Evolutionary conservation across 768 basidiomycete species (phyloP).

Genomic region (Tubosaeta sp.): DNA sequence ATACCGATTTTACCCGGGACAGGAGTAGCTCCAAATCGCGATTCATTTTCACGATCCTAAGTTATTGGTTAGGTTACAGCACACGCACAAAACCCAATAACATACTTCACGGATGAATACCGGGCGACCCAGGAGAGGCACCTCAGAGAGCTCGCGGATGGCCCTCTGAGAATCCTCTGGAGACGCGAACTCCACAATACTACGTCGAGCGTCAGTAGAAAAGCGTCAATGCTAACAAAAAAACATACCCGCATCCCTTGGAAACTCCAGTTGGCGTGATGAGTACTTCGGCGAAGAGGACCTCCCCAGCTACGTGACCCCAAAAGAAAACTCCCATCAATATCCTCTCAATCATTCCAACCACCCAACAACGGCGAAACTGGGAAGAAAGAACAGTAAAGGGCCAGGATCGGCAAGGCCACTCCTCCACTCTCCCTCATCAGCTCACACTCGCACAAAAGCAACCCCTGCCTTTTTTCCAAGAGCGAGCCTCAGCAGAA

Average conservation of each 20-base stretch:
- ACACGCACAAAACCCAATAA: neutral
- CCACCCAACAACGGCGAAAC: slow-evolving; percentile 45
- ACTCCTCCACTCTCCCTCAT: slow-evolving; percentile 33
- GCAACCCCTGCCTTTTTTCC: slow-evolving; percentile 31
- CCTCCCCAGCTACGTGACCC: slow-evolving; percentile 96
- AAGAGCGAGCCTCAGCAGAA: slow-evolving; percentile 35
- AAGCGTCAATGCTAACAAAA: neutral
- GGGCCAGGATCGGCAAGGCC: slow-evolving; percentile 34
- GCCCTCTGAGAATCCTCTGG: slow-evolving; percentile 86
- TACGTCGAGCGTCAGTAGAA: slow-evolving; percentile 31
- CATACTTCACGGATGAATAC: slow-evolving; percentile 94
- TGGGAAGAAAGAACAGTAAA: slow-evolving; percentile 37
- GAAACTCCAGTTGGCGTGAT: slow-evolving; percentile 94
- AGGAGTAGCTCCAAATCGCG: slow-evolving; percentile 92
- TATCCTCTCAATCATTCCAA: slow-evolving; percentile 71
- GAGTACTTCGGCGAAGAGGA: slow-evolving; percentile 99
- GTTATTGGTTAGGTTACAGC: neutral
- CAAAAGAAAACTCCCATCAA: slow-evolving; percentile 92
- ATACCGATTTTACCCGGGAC: slow-evolving; percentile 95
- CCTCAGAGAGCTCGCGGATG: slow-evolving; percentile 87
- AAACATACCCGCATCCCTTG: slow-evolving; percentile 96
- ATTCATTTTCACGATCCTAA: slow-evolving; percentile 95
- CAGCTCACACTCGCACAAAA: slow-evolving; percentile 33
- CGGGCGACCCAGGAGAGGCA: slow-evolving; percentile 84
- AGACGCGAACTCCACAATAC: slow-evolving; percentile 94